Evolutionary conservation across 1,139 yeast genomes (phyloP).

Genomic region (Suhomyces anneliseae): DNA sequence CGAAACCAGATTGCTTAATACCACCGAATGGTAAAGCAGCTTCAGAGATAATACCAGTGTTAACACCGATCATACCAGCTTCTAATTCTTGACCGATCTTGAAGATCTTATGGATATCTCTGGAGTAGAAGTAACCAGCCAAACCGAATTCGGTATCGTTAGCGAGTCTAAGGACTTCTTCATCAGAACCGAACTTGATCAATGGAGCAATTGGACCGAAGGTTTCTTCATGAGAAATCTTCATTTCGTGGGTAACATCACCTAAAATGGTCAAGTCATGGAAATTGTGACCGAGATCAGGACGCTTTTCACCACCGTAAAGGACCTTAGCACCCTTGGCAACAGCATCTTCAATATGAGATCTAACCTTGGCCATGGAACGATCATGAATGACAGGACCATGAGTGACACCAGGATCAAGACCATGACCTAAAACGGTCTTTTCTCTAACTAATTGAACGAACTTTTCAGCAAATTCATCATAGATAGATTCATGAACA

Average conservation of each 20-base stretch:
- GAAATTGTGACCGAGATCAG: constrained; percentile 40
- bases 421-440: constrained; percentile 36
- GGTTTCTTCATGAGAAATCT: constrained; percentile 43
- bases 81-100: constrained; percentile 46
- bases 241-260: constrained; percentile 42
- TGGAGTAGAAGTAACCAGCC: constrained; percentile 46
- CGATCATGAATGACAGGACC: constrained; percentile 45
- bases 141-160: constrained; percentile 46
- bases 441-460: constrained; percentile 27
- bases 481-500: constrained; percentile 69
- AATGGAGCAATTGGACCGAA: constrained; percentile 51
- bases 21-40: constrained; percentile 55
- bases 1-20: constrained; percentile 48
- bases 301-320: constrained; percentile 41
- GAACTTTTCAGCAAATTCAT: constrained; percentile 45
- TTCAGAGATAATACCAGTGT: constrained; percentile 47
- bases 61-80: constrained; percentile 49
- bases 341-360: constrained; percentile 43
- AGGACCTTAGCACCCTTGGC: constrained; percentile 43
- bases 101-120: constrained; percentile 55
- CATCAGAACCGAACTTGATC: constrained; percentile 38
- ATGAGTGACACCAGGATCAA: constrained; percentile 44
- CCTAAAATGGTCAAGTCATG: constrained; percentile 43
- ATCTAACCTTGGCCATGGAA: constrained; percentile 40
- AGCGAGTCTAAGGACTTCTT: constrained; percentile 39